These are phyloP conservation scores for Penicillium sp. DNA, from an alignment of 2,329 filamentous ascomycete genomes.

Conservation along the genomic window DNA sequence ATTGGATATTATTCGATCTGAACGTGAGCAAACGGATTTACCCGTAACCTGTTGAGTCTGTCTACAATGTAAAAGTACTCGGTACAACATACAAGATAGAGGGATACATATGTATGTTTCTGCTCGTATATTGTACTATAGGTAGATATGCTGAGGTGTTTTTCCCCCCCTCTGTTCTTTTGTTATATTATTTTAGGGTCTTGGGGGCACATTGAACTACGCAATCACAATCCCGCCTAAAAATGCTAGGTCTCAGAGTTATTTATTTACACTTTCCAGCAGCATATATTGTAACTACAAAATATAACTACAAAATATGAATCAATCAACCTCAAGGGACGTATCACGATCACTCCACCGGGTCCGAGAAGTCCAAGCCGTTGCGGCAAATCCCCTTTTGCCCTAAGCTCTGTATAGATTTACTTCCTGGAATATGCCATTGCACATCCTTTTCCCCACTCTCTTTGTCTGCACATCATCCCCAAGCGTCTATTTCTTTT, in stretches of 20 bases:
- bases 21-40: conserved; percentile 4
- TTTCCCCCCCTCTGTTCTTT: background rate
- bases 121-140: background rate
- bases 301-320: background rate
- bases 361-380: conserved; percentile 14
- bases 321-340: conserved; percentile 7
- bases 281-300: background rate
- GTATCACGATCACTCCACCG: conserved; percentile 22
- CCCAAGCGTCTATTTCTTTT: conserved; percentile 17
- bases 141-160: background rate
- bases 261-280: background rate
- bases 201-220: background rate
- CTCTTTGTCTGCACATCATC: conserved; percentile 30
- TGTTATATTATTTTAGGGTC: background rate
- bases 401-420: background rate
- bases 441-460: conserved; percentile 6
- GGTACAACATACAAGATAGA: background rate
- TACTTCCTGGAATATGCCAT: background rate
- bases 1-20: conserved; percentile 8
- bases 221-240: conserved; percentile 2
- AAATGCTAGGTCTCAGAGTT: conserved; percentile 1
- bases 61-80: background rate
- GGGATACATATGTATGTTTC: no score
- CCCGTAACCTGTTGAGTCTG: background rate
- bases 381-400: conserved; percentile 1